Base-by-base conservation (phyloP, 2,329 filamentous ascomycete genomes). In the Pseudogymnoascus sp. region DNA sequence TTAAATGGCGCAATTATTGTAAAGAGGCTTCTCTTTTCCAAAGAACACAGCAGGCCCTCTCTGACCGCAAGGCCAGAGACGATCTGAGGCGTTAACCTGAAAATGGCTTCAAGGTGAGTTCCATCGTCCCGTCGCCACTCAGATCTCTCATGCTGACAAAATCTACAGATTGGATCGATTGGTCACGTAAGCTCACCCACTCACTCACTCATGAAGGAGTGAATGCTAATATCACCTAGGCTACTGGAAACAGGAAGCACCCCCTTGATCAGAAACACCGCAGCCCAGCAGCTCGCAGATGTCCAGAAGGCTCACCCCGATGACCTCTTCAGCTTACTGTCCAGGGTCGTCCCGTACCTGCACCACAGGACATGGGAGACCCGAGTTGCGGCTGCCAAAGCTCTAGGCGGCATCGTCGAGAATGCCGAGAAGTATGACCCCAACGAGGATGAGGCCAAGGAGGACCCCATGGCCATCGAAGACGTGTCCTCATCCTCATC, bases 261-360 rank as follows among this genome's bases (percentile, higher is more conserved):
- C 65, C 88, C 89, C 74, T 82, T 99, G 69, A 97, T 99, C 74
- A 88, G 96, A 69, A 96, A 97, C 73, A 99, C 95, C 67, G 96
- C 95, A 66, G 95, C 96, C 66, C 92, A 96, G 73, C 95, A 99
- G 78, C 83, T 99, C 67, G 95, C 93, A 66, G 95, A 99, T 77
- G 95, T 96, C 76, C 96, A 99, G 77, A 97, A 97, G 75, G 90
- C 95, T 75, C 95, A 97, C 71, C 95, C 95, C 0, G 93, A 99
- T 77, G 96, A 99, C 75, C 81, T 99, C 1, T 97, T 97, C 78
- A 97, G 97, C 73, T 83, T 99, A 6, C 83, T 99, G 11, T 93
- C 91, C 31, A 84, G 93, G 65, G 93, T 99, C 33, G 88, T 99
- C n/a, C 93, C 95, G 0, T 99, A 97, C 75, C 82, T 99, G 31